Conservation (phyloP, 108 stramenopile species). For the Conticribra weissflogii region DNA sequence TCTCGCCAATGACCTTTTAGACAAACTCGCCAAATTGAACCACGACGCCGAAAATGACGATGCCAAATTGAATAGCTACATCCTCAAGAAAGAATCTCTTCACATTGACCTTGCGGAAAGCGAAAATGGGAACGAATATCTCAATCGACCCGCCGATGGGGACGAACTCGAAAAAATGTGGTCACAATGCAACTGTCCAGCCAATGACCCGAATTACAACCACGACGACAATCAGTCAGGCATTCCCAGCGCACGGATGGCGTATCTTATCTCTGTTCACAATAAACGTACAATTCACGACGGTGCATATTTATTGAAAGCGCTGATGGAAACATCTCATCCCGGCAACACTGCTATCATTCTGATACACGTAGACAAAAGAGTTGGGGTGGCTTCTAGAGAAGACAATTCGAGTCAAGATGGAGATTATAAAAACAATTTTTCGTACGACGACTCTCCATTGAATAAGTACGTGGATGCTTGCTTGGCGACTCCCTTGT, state of each 20-base stretch:
- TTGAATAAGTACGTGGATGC: slow-evolving; percentile 63
- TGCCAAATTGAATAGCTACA: too few species aligned
- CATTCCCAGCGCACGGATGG: slow-evolving; percentile 56
- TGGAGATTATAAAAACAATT: slow-evolving; percentile 22
- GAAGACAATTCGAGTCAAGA: not conserved
- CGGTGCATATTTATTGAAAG: slow-evolving; percentile 65
- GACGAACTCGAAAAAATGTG: too few species aligned
- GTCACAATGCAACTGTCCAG: slow-evolving; percentile 44
- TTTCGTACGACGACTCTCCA: slow-evolving; percentile 47
- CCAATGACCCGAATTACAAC: slow-evolving; percentile 8
- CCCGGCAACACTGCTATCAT: slow-evolving; percentile 57
- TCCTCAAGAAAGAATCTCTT: too few species aligned
- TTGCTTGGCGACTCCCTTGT: slow-evolving; percentile 28
- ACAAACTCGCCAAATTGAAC: not conserved
- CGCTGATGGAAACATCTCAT: slow-evolving; percentile 60
- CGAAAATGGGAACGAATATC: too few species aligned
- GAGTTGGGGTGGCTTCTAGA: slow-evolving; percentile 32
- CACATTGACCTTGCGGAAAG: too few species aligned
- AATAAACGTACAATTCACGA: slow-evolving; percentile 79
- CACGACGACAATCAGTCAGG: not conserved
- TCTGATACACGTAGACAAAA: slow-evolving; percentile 78
- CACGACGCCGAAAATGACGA: slow-evolving; percentile 1
- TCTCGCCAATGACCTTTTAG: not conserved
- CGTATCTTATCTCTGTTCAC: slow-evolving; percentile 82
- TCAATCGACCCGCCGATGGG: too few species aligned